Conservation (phyloP, 2,329 filamentous ascomycete species). For the Thielaviopsis punctulata region DNA sequence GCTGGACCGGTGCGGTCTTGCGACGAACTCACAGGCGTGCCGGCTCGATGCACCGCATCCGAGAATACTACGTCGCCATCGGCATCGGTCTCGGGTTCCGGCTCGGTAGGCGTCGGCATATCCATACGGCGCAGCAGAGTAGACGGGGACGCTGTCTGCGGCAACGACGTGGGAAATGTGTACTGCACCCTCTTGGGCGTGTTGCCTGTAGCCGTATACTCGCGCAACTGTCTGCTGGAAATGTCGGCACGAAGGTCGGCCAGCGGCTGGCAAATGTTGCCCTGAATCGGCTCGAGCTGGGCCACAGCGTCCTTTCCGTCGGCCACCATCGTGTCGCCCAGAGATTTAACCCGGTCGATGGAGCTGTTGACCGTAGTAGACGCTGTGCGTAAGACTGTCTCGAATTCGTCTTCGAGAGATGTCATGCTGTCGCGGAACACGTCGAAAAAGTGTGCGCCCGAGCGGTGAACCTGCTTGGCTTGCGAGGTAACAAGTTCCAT, state of each 20-base stretch:
- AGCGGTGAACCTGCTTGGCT: not conserved
- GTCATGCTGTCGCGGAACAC: not conserved
- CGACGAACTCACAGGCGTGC: constrained; percentile 18
- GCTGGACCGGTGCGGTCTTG: constrained; percentile 16
- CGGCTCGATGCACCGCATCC: constrained; percentile 18
- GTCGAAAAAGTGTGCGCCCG: not conserved
- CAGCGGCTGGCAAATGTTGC: constrained; percentile 50
- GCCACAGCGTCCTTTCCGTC: constrained; percentile 41
- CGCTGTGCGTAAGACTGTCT: constrained; percentile 22
- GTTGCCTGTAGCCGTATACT: constrained; percentile 71
- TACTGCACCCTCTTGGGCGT: constrained; percentile 74
- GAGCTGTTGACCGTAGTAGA: constrained; percentile 54
- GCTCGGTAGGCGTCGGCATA: constrained; percentile 9
- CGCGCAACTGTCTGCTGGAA: constrained; percentile 44
- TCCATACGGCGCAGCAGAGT: constrained; percentile 25
- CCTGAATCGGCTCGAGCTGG: constrained; percentile 42
- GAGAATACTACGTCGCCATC: constrained; percentile 26
- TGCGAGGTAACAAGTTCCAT: constrained; percentile 32
- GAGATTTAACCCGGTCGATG: constrained; percentile 46
- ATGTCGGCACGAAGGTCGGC: constrained; percentile 54
- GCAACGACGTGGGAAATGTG: constrained; percentile 61
- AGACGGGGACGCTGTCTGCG: constrained; percentile 45
- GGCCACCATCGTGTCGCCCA: constrained; percentile 50
- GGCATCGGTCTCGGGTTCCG: constrained; percentile 20
- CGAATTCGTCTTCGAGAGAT: not conserved